These are phyloP conservation scores for Zymoseptoria pseudotritici DNA, from an alignment of 2,329 filamentous ascomycete species.

Conservation along the genomic window DNA sequence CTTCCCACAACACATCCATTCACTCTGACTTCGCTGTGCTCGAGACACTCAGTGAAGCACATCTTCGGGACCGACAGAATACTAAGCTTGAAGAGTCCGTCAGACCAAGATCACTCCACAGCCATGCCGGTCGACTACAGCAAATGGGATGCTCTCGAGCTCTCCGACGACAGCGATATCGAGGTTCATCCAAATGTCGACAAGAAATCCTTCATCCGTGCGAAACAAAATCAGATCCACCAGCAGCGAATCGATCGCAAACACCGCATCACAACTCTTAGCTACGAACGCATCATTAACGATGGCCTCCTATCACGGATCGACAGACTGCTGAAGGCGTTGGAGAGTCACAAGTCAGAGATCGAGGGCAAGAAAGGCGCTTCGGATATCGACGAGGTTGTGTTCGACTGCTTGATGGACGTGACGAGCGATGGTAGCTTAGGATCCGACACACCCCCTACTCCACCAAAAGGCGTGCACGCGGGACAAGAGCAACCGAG, in stretches of 20 bases:
- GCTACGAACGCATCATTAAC: constrained; percentile 90
- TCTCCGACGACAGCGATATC: constrained; percentile 95
- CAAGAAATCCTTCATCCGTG: constrained; percentile 95
- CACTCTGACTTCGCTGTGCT: not conserved
- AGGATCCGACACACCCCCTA: constrained; percentile 66
- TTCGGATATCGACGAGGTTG: constrained; percentile 66
- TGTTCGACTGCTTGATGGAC: constrained; percentile 86
- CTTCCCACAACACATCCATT: not conserved
- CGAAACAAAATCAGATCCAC: constrained; percentile 96
- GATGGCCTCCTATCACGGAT: constrained; percentile 83
- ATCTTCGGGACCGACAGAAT: no score
- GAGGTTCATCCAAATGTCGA: constrained; percentile 99
- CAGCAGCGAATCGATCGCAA: constrained; percentile 78
- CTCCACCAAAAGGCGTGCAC: constrained; percentile 73
- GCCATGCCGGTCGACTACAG: constrained; percentile 60
- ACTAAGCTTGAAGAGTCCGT: no score
- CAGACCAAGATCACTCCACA: not conserved
- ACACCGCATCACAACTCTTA: constrained; percentile 80
- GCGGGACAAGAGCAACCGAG: constrained; percentile 66
- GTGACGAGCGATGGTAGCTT: constrained; percentile 54
- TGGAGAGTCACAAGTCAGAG: constrained; percentile 62
- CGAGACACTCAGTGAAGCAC: no score
- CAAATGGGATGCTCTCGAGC: constrained; percentile 84
- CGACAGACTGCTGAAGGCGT: constrained; percentile 63
- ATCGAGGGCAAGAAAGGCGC: constrained; percentile 50